phyloP scores from a whole-genome alignment of 768 basidiomycete genomes.

The Kwoniella sp. region DNA sequence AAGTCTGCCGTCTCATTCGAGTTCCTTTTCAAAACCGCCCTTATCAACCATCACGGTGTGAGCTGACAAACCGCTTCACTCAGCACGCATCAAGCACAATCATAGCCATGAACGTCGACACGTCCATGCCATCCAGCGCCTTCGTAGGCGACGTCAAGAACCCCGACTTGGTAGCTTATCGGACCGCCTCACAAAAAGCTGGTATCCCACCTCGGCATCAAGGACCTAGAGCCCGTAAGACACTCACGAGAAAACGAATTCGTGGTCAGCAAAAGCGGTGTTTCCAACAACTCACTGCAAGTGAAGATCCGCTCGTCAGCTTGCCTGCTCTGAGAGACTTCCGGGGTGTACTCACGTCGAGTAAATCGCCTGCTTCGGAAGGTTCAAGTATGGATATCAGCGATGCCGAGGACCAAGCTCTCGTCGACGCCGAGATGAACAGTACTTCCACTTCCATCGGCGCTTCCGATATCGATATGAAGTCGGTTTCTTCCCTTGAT shows the following conservation, averaged over 20 bases:
- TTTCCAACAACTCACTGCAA: constrained; percentile 23
- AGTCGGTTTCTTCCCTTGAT: constrained; percentile 7
- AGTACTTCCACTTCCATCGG: constrained; percentile 3
- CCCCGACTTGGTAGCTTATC: constrained; percentile 3
- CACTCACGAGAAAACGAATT: constrained; percentile 9
- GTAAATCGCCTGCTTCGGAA: background rate
- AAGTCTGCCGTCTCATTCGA: too few species aligned
- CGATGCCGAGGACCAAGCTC: constrained; percentile 8
- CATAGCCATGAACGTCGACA: constrained; percentile 17
- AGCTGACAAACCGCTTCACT: too few species aligned
- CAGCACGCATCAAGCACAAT: constrained; percentile 23
- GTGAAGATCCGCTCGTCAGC: constrained; percentile 20
- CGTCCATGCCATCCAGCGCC: background rate
- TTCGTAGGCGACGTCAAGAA: constrained; percentile 5
- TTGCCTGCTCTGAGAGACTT: constrained; percentile 14
- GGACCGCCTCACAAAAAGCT: constrained; percentile 2
- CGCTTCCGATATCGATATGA: constrained; percentile 16
- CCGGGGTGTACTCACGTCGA: background rate
- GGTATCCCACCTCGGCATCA: background rate
- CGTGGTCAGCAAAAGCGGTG: constrained; percentile 17
- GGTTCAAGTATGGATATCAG: constrained; percentile 16
- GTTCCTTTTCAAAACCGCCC: too few species aligned
- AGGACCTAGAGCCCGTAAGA: background rate
- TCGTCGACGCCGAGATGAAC: constrained; percentile 13
- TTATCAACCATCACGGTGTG: background rate